Evolutionary conservation across 2,329 filamentous ascomycete genomes (phyloP).

Genomic region (Monilinia fructicola): DNA sequence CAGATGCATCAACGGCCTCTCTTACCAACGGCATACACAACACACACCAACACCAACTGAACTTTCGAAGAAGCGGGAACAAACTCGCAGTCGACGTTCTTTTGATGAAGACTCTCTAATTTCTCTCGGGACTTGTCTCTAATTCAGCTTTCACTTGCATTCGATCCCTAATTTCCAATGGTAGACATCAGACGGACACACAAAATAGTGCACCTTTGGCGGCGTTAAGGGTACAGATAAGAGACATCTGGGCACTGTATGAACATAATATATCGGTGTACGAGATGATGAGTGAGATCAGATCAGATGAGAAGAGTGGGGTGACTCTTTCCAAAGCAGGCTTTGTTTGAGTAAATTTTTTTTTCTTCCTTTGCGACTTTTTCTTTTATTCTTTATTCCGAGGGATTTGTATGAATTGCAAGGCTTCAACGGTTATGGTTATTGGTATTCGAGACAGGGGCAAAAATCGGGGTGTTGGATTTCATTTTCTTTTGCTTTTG

Average conservation of each 20-base stretch:
- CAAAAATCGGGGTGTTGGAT: slow-evolving; percentile 7
- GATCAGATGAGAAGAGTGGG: slow-evolving; percentile 3
- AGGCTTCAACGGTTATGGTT: slow-evolving; percentile 5
- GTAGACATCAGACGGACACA: slow-evolving; percentile 2
- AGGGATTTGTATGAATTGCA: slow-evolving; percentile 6
- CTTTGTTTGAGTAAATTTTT: slow-evolving; percentile 21
- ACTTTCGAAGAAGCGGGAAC: background rate
- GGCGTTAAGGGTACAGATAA: slow-evolving; percentile 15
- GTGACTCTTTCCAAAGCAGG: slow-evolving; percentile 21
- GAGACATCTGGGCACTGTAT: slow-evolving; percentile 17
- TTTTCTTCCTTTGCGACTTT: slow-evolving; percentile 3
- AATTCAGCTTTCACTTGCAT: background rate
- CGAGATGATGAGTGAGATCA: slow-evolving; percentile 16
- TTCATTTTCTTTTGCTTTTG: slow-evolving; percentile 1
- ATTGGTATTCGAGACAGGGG: slow-evolving; percentile 1
- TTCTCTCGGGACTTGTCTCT: background rate
- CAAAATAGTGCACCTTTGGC: slow-evolving; percentile 11
- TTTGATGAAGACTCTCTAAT: background rate
- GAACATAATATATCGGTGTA: slow-evolving; percentile 25
- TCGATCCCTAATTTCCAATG: slow-evolving; percentile 10
- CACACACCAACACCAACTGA: background rate
- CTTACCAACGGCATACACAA: slow-evolving; percentile 10
- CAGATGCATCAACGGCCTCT: slow-evolving; percentile 5
- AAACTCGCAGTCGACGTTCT: background rate
- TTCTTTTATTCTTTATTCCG: background rate